Evolutionary conservation across 768 basidiomycete genomes (phyloP), one percentile per base, ranked within the genome.

Genomic region (Rhodosporidiobolus odoratus): DNA sequence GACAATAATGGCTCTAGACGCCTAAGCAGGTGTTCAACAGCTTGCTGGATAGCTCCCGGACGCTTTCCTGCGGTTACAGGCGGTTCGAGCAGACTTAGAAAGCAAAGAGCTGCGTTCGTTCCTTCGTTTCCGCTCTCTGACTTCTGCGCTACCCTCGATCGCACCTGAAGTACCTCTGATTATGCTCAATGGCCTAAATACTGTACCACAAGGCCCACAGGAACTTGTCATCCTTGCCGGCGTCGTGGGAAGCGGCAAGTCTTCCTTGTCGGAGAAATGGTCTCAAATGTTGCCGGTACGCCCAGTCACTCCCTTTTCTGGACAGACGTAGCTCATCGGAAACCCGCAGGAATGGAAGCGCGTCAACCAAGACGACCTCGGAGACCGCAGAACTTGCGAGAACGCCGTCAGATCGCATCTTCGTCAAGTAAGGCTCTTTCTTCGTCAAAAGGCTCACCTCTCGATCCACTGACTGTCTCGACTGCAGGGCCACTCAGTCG

Each of bases 361-460:
- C 2, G 69, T 75, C 40, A 71, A 71, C 40, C 73, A 75, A 47
- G 73, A 75, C 48, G 70, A 71, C 45, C 45, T 75, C 15, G 73
- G 73, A 0, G 69, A 71, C 57, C 66, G 73, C 1, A 23, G 67
- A 4, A 58, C 66, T 1, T 75, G 73, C 56, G 73, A 75, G 32
- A 48, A 56, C 12, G 58, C 59, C 10, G 52, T 74, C n/a, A 41
- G 62, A 3, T 34, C 58, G 15, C 32, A 32, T 16, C 38, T 66
- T 12, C 41, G 47, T n/a, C 32, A 56, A 13, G 63, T 70, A 3
- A 1, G 69, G 34, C 32, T 30, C 16, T 30, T 35, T 2, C 48
- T n/a, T 5, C 41, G 17, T 9, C 19, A 45, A 23, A 23, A 23
- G 4, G 17, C 17, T 43, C 37, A 56, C 16, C 45, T 54, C 3